Evolutionary conservation across 2,329 filamentous ascomycete genomes (phyloP).

Genomic region (Paraphaeosphaeria minitans): DNA sequence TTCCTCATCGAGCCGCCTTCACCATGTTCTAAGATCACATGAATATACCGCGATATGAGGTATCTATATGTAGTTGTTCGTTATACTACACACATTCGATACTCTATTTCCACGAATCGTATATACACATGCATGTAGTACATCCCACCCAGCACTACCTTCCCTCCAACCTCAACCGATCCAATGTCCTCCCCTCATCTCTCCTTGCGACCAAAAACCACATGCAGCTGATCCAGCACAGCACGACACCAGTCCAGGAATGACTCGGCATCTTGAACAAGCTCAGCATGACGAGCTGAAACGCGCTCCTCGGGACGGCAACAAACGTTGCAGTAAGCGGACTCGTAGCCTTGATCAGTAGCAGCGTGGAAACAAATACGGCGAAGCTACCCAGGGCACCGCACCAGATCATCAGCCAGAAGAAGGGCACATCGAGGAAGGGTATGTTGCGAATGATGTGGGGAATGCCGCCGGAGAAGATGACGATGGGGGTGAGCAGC

Average conservation of each 20-base stretch:
- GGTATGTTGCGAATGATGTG: conserved; percentile 59
- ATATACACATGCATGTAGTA: background rate
- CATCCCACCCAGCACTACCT: conserved; percentile 15
- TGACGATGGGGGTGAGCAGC: conserved; percentile 55
- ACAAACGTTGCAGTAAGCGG: conserved; percentile 58
- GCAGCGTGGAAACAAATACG: conserved; percentile 55
- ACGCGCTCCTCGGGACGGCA: conserved; percentile 55
- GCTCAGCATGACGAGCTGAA: conserved; percentile 55
- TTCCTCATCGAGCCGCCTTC: no score
- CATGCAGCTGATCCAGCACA: conserved; percentile 56
- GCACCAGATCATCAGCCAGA: conserved; percentile 60
- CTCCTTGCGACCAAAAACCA: conserved; percentile 56
- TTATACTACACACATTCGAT: no score
- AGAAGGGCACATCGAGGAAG: conserved; percentile 60
- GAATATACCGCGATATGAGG: no score
- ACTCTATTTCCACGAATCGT: no score
- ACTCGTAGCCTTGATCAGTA: conserved; percentile 57
- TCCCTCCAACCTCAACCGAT: conserved; percentile 42
- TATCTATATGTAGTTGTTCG: no score
- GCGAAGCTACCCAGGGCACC: conserved; percentile 55
- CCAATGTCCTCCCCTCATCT: conserved; percentile 45
- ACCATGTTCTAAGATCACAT: no score
- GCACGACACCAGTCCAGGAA: conserved; percentile 57
- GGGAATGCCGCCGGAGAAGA: conserved; percentile 56
- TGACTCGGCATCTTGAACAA: conserved; percentile 56